Conservation (phyloP, 768 basidiomycete genomes). For the Lentinula aciculospora region DNA sequence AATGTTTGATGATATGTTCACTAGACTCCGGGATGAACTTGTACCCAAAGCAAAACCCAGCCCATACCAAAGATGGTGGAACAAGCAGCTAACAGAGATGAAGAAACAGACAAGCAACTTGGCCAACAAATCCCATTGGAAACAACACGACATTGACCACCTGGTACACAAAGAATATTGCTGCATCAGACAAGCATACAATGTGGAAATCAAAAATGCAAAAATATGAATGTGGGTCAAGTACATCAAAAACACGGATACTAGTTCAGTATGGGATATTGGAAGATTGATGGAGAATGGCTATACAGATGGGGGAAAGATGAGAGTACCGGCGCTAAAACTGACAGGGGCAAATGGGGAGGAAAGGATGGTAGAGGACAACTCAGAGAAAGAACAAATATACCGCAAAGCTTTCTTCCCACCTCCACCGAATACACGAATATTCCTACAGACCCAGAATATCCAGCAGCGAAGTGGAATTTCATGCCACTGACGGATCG, state of each 20-base stretch:
- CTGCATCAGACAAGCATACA: slow-evolving; percentile 12
- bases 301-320: neutral
- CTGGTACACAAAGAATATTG: slow-evolving; percentile 14
- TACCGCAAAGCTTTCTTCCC: neutral
- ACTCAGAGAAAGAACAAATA: neutral
- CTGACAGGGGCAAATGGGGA: neutral
- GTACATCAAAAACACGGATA: neutral
- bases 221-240: slow-evolving; percentile 22
- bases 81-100: neutral
- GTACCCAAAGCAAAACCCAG: neutral
- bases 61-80: neutral
- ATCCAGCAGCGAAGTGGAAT: neutral
- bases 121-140: neutral
- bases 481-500: neutral
- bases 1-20: neutral
- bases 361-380: neutral
- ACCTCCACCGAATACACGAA: neutral
- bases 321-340: neutral
- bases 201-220: slow-evolving; percentile 10
- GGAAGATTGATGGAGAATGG: neutral
- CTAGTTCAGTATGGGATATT: neutral
- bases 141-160: slow-evolving; percentile 11
- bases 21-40: neutral
- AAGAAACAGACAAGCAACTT: neutral
- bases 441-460: neutral